These are phyloP conservation scores for Plasmodium ovale DNA, from an alignment of 169 alveolate species.

Conservation along the genomic window DNA sequence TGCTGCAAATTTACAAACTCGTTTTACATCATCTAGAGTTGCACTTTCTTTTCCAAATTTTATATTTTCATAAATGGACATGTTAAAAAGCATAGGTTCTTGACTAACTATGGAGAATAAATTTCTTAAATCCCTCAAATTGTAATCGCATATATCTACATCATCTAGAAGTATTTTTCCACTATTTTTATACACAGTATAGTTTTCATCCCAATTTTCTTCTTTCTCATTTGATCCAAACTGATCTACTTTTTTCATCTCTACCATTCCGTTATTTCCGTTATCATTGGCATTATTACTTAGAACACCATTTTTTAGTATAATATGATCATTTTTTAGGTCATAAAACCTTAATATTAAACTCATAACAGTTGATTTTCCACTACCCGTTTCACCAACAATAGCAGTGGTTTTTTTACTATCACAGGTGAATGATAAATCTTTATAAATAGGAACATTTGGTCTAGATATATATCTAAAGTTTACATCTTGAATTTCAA, in stretches of 20 bases:
- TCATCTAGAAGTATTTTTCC: slow-evolving; percentile 92
- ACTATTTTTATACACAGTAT: slow-evolving; percentile 36
- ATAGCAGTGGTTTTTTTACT: slow-evolving; percentile 88
- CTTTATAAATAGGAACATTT: slow-evolving; percentile 65
- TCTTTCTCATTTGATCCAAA: not conserved
- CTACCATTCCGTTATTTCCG: not conserved
- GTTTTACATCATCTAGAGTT: slow-evolving; percentile 90
- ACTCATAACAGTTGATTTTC: slow-evolving; percentile 93
- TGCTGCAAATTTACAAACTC: slow-evolving; percentile 87
- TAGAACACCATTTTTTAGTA: slow-evolving; percentile 68
- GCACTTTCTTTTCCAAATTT: slow-evolving; percentile 92
- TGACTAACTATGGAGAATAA: slow-evolving; percentile 86
- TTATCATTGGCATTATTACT: not conserved
- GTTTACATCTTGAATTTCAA: slow-evolving; percentile 49
- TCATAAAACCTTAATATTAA: slow-evolving; percentile 91
- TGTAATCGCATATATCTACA: slow-evolving; percentile 87
- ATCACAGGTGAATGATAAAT: slow-evolving; percentile 72
- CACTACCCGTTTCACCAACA: slow-evolving; percentile 96
- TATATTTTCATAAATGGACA: slow-evolving; percentile 93
- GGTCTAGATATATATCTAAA: slow-evolving; percentile 71
- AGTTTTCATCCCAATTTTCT: not conserved
- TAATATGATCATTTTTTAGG: slow-evolving; percentile 84
- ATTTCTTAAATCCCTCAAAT: slow-evolving; percentile 76
- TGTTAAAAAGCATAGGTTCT: slow-evolving; percentile 93
- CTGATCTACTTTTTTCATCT: slow-evolving; percentile 1